Evolutionary conservation across 495 filamentous ascomycete genomes (phyloP).

Genomic region (Xanthoparmelia taractica): DNA sequence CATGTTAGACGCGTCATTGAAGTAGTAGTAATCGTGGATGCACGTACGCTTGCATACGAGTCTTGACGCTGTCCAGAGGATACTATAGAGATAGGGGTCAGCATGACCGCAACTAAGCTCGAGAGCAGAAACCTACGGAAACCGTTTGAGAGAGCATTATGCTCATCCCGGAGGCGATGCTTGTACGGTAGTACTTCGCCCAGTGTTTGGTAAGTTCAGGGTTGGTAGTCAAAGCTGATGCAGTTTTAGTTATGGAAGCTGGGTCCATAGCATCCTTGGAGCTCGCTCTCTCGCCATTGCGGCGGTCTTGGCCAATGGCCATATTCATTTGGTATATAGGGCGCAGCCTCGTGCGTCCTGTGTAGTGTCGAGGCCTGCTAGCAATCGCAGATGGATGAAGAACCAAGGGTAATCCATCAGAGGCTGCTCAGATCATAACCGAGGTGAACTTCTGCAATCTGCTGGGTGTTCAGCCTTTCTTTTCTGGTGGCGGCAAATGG

Average conservation of each 20-base stretch:
- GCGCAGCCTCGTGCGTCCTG: conserved; percentile 32
- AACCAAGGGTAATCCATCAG: conserved; percentile 57
- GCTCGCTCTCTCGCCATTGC: conserved; percentile 34
- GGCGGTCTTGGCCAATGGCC: conserved; percentile 40
- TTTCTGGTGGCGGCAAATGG: not conserved
- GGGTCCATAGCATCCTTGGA: conserved; percentile 29
- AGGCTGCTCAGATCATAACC: conserved; percentile 29
- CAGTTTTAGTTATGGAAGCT: conserved; percentile 12
- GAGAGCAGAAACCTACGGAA: conserved; percentile 41
- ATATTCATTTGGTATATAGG: conserved; percentile 32
- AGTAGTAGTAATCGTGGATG: not conserved
- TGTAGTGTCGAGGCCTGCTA: conserved; percentile 46
- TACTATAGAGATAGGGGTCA: conserved; percentile 47
- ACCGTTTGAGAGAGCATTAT: conserved; percentile 66
- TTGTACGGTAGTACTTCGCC: conserved; percentile 69
- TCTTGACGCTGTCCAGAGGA: conserved; percentile 78
- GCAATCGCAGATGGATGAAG: conserved; percentile 50
- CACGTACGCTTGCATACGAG: conserved; percentile 66
- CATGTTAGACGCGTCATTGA: conserved; percentile 6
- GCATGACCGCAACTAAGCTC: conserved; percentile 3
- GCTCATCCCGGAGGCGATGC: conserved; percentile 65
- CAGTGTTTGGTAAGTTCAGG: conserved; percentile 48
- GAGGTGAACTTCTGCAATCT: not conserved
- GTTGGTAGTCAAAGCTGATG: conserved; percentile 21
- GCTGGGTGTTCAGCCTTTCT: not conserved